phyloP scores from a whole-genome alignment of 2,329 filamentous ascomycete species.

The Xylaria sp. region DNA sequence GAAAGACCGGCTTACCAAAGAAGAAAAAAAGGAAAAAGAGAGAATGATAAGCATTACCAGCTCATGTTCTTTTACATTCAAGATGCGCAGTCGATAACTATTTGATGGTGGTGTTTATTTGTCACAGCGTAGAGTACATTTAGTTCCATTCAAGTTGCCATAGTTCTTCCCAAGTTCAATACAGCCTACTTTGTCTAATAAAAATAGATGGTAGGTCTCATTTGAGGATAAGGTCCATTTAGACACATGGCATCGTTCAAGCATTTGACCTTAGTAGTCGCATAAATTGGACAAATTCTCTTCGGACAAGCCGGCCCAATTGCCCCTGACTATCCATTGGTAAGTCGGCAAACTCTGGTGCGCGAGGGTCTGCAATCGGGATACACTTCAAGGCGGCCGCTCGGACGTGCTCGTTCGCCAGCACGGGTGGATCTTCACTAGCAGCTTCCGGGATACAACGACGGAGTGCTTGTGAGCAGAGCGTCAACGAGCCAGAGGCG shows the following conservation, averaged over 20 bases:
- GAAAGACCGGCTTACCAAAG: not conserved
- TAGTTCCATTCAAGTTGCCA: not conserved
- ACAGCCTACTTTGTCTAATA: not conserved
- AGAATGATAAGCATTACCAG: conserved; percentile 16
- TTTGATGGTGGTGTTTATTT: not conserved
- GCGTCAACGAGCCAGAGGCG: conserved; percentile 54
- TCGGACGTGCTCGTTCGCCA: conserved; percentile 57
- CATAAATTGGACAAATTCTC: conserved; percentile 48
- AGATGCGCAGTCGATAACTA: not conserved
- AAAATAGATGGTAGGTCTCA: no score
- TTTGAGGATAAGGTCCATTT: no score
- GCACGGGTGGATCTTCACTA: conserved; percentile 63
- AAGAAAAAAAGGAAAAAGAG: not conserved
- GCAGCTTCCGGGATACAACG: conserved; percentile 70
- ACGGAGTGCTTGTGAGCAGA: conserved; percentile 62
- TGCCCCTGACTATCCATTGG: conserved; percentile 31
- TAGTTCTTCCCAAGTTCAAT: not conserved
- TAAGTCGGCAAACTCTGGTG: conserved; percentile 52
- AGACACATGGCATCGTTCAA: not conserved
- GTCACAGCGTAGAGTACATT: not conserved
- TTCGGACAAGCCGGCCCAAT: conserved; percentile 28
- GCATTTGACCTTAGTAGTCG: conserved; percentile 36
- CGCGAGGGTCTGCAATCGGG: conserved; percentile 63
- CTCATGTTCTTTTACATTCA: not conserved
- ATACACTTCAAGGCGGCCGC: conserved; percentile 66